Evolutionary conservation across 768 basidiomycete species (phyloP).

Genomic region (Suillus weaverae): DNA sequence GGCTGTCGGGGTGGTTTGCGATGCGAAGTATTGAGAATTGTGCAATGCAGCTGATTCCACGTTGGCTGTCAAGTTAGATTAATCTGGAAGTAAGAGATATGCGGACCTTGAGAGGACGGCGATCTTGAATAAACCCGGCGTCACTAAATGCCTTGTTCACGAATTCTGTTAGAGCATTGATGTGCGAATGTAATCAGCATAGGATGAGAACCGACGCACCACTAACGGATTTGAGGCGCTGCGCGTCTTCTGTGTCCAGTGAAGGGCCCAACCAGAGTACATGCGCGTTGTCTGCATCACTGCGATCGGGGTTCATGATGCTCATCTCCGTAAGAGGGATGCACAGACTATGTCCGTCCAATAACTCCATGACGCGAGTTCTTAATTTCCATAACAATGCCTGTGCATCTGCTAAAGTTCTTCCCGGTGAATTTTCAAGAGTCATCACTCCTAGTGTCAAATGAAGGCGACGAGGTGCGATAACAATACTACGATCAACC

Average conservation of each 20-base stretch:
- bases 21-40: constrained; percentile 48
- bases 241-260: constrained; percentile 31
- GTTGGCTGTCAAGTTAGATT: neutral
- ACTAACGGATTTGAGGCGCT: constrained; percentile 32
- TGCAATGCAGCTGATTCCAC: constrained; percentile 46
- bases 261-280: constrained; percentile 58
- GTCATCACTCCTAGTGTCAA: constrained; percentile 76
- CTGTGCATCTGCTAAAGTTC: constrained; percentile 43
- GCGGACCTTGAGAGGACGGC: constrained; percentile 51
- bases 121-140: constrained; percentile 46
- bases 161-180: constrained; percentile 35
- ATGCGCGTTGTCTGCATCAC: constrained; percentile 43
- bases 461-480: constrained; percentile 60
- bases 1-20: constrained; percentile 42
- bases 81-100: neutral
- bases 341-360: constrained; percentile 32
- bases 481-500: constrained; percentile 59
- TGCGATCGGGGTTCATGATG: constrained; percentile 45
- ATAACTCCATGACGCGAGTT: constrained; percentile 44
- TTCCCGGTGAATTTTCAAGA: constrained; percentile 35
- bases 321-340: constrained; percentile 50
- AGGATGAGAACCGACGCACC: constrained; percentile 29
- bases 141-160: constrained; percentile 40
- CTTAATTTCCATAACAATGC: constrained; percentile 38
- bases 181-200: neutral